Percentiles rank a stretch among this genome's conserved stretches.
Evolutionary conservation across 1,284 basidiomycete species (phyloP).

Genomic region (Abortiporus biennis): DNA sequence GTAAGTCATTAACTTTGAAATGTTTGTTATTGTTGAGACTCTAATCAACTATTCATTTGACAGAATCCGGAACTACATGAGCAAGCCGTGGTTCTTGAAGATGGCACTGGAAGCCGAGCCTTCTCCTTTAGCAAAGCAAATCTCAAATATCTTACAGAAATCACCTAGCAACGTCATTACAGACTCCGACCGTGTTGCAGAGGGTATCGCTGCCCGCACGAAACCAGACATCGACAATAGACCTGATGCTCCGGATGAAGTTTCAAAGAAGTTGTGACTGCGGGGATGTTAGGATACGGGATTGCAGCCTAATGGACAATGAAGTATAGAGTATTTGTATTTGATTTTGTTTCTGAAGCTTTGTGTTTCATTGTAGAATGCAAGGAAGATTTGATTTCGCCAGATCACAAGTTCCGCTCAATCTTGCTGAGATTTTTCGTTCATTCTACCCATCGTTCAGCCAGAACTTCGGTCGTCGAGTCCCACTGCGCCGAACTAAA

Average conservation of each 20-base stretch:
- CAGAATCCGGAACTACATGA: conserved; percentile 94
- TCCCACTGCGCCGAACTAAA: too few species aligned
- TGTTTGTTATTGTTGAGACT: background rate
- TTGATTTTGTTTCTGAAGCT: too few species aligned
- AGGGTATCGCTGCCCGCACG: conserved; percentile 16
- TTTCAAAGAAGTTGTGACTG: conserved; percentile 1
- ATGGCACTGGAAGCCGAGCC: conserved; percentile 52
- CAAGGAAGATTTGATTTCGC: background rate
- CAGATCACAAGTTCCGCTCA: background rate
- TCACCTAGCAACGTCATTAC: conserved; percentile 11
- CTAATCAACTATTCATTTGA: conserved; percentile 1
- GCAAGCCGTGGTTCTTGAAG: conserved; percentile 81
- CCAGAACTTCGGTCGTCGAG: too few species aligned
- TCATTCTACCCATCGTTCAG: background rate
- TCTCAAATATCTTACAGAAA: conserved; percentile 34
- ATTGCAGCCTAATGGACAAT: background rate
- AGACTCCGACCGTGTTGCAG: conserved; percentile 14
- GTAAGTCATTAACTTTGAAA: conserved; percentile 35
- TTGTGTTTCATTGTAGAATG: too few species aligned
- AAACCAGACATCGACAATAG: conserved; percentile 8
- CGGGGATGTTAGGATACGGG: background rate
- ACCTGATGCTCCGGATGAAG: conserved; percentile 14
- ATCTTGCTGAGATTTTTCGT: background rate
- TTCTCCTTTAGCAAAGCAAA: conserved; percentile 43
- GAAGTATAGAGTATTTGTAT: too few species aligned